Evolutionary conservation across 2,329 filamentous ascomycete species (phyloP), one percentile per base, ranked within the genome.

Genomic region (Phialocephala subalpina): DNA sequence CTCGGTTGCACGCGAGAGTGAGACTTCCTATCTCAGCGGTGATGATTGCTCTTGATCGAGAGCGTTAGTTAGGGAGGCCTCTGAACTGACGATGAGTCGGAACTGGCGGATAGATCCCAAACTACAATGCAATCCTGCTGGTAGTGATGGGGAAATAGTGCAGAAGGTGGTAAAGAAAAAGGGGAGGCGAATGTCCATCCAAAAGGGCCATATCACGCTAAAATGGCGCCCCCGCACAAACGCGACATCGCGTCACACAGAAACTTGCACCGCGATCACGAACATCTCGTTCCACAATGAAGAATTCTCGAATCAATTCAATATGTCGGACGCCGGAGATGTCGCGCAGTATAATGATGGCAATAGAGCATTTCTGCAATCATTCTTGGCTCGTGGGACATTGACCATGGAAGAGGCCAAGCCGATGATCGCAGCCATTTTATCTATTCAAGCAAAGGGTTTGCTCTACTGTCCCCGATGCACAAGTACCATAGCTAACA

Each of bases 311-410:
- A 60, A 68, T 36, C 59, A 45, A 11, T 27, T 38, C 14, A 55
- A 64, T 27, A 56, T 62, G 25, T 60, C 67, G 12, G 67, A 69
- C 38, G 56, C 18, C 29, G 66, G 58, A 52, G 65, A 70, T 18
- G 57, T 45, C 52, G 66, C 29, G 2, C 57, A 70, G 29, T 77
- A 77, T 40, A 66, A 75, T 63, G 83, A 97, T 76, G 85, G 84
- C 68, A 92, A 97, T 77, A 90, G 93, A 64, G 94, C 95, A 9
- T 97, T 99, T 75, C 83, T 98, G 0, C 96, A 99, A 79, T 92
- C 92, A 58, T 89, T 99, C 71, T 84, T 97, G 78, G 88, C 92
- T 2, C 89, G 90, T 58, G 91, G 92, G 25, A 88, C 89, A 53
- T 84, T 98, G 78, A 97, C 92, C 0, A 87, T 92, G 69, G 83